A percentile compares a stretch with the other conserved stretches of the same genome.
These are phyloP conservation scores for Aspergillus amoenus DNA, from an alignment of 2,329 filamentous ascomycete genomes.

Conservation along the genomic window DNA sequence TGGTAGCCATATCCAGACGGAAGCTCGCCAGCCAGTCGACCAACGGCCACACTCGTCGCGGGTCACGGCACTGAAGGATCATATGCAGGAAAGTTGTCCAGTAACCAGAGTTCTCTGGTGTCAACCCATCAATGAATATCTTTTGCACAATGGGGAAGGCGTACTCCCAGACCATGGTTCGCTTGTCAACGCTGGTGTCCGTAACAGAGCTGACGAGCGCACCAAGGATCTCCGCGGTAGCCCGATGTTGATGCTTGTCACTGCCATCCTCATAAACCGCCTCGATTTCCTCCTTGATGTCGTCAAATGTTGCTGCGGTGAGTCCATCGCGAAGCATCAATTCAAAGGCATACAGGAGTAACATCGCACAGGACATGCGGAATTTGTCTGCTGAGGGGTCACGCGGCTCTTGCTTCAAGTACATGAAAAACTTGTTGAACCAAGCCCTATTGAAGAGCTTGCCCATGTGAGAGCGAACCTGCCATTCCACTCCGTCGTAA, in stretches of 20 bases:
- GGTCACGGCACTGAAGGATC: constrained; percentile 84
- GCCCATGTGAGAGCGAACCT: constrained; percentile 76
- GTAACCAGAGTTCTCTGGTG: constrained; percentile 89
- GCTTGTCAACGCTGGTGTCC: constrained; percentile 72
- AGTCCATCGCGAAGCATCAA: constrained; percentile 74
- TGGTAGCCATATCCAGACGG: constrained; percentile 88
- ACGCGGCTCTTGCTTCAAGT: constrained; percentile 92
- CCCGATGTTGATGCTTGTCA: constrained; percentile 96
- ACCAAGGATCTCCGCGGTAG: constrained; percentile 89
- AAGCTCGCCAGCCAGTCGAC: constrained; percentile 80
- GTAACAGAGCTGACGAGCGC: constrained; percentile 78
- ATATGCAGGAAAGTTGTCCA: constrained; percentile 95
- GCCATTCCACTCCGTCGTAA: constrained; percentile 79
- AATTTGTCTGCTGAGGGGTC: constrained; percentile 81
- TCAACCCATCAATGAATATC: constrained; percentile 87
- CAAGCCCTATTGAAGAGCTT: constrained; percentile 76
- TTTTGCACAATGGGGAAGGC: constrained; percentile 83
- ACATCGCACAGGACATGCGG: constrained; percentile 80
- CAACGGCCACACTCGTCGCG: constrained; percentile 80
- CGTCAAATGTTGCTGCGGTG: constrained; percentile 76
- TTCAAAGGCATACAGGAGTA: constrained; percentile 87
- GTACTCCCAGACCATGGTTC: constrained; percentile 80
- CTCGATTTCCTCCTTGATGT: constrained; percentile 77
- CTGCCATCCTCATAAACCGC: constrained; percentile 86
- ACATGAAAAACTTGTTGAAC: constrained; percentile 85